Conservation (phyloP, 2,329 filamentous ascomycete species). For the Botrytis aclada region DNA sequence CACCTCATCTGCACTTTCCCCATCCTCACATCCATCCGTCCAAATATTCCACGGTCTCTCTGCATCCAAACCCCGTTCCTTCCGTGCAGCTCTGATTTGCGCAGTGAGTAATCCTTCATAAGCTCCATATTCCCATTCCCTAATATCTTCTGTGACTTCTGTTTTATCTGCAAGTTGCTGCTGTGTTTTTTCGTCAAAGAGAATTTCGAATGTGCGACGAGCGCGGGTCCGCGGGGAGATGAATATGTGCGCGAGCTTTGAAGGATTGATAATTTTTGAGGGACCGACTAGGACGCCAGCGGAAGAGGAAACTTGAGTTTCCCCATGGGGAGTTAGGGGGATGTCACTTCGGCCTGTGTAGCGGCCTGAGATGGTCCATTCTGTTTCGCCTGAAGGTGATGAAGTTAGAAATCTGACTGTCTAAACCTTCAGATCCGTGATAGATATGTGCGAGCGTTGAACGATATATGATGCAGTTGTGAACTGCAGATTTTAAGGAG, state of each 20-base stretch:
- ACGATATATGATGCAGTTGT: not conserved
- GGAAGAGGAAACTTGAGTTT: constrained; percentile 44
- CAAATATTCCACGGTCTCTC: constrained; percentile 51
- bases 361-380: constrained; percentile 48
- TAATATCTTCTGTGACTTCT: constrained; percentile 44
- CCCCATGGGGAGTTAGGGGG: constrained; percentile 41
- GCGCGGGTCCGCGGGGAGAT: constrained; percentile 48
- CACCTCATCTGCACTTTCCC: constrained; percentile 49
- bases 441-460: too few species aligned
- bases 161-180: constrained; percentile 28
- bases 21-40: constrained; percentile 50
- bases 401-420: constrained; percentile 19
- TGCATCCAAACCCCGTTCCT: constrained; percentile 43
- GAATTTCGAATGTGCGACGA: constrained; percentile 45
- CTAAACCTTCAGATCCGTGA: too few species aligned
- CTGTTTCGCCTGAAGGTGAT: constrained; percentile 42
- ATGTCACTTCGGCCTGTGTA: constrained; percentile 46
- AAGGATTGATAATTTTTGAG: constrained; percentile 48
- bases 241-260: constrained; percentile 44
- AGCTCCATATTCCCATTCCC: constrained; percentile 51
- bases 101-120: constrained; percentile 48
- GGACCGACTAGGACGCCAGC: constrained; percentile 44
- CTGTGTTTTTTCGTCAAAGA: constrained; percentile 40
- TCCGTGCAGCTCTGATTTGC: constrained; percentile 43
- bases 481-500: not conserved